Conservation (phyloP, 2,329 filamentous ascomycete species). For the Karstenula rhodostoma region DNA sequence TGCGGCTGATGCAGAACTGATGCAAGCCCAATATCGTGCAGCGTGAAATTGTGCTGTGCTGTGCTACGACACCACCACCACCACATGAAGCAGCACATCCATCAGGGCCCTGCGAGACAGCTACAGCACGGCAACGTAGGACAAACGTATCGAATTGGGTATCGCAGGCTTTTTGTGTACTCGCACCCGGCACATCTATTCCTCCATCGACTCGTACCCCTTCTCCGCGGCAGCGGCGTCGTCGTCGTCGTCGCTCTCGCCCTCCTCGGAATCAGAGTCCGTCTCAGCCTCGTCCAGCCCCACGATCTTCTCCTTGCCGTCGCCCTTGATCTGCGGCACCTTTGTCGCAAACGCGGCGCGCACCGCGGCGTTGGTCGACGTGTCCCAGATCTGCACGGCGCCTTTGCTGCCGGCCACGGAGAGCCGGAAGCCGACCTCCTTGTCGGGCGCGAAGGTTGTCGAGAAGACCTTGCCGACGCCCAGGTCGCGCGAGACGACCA, state of each 20-base stretch:
- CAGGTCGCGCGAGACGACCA: constrained; percentile 90
- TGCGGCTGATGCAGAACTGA: constrained; percentile 1
- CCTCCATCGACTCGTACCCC: constrained; percentile 53
- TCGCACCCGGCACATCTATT: constrained; percentile 32
- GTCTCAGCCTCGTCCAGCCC: constrained; percentile 72
- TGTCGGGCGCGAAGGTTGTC: constrained; percentile 86
- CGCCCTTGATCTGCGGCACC: constrained; percentile 66
- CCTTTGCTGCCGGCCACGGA: constrained; percentile 96
- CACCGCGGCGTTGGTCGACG: constrained; percentile 88
- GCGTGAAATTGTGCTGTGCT: not conserved
- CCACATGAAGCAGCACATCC: constrained; percentile 2
- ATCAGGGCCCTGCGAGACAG: constrained; percentile 2
- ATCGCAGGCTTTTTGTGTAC: constrained; percentile 14
- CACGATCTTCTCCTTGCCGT: constrained; percentile 78
- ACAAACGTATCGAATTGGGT: constrained; percentile 13
- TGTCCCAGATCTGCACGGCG: constrained; percentile 93
- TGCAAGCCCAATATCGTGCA: constrained; percentile 1
- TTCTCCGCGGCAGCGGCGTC: constrained; percentile 43
- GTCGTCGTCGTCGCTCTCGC: constrained; percentile 53
- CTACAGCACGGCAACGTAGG: not conserved
- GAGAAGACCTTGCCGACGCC: constrained; percentile 96
- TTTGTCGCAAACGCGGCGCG: constrained; percentile 81
- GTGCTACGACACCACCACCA: too few relatives aligned
- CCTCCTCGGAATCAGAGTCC: constrained; percentile 66
- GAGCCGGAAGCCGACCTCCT: constrained; percentile 88